Evolutionary conservation across 768 basidiomycete species (phyloP), one percentile per base, ranked within the genome.

Genomic region (Pilatotrama ljubarskyi): DNA sequence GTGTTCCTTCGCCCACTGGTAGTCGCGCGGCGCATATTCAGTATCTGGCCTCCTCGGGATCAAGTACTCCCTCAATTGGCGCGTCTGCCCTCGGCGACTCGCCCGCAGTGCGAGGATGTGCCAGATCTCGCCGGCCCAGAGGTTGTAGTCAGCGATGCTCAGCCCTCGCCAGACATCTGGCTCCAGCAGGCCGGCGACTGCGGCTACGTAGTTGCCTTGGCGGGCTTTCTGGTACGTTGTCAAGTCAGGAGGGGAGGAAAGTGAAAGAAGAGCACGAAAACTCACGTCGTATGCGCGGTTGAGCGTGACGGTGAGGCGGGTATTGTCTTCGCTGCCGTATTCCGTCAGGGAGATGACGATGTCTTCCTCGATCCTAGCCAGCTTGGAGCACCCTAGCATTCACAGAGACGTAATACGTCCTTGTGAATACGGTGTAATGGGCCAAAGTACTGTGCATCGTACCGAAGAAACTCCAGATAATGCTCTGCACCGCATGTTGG

Each of bases 111-210:
- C 80, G 25, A 94, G 76, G 53, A 90, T 81, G 68, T 90, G 84
- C 93, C 91, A 94, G 44, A 93, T 80, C 68, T 87, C 82, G 48
- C 79, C 76, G 18, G 88, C 85, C 92, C 93, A 94, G 35, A 78
- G 73, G n/a, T 76, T 74, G 70, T 90, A 90, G 69, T 88, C 86
- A 37, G 80, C 75, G 18, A 90, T 70, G 13, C 79, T 79, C 47
- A 94, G 73, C 6, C 86, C 84, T 1, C 78, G 74, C 91, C 92
- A 94, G 15, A 86, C 82, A 29, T 80, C 75, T 0, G 88, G 85
- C 57, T 88, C 84, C 11, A 93, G 74, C 13, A 94, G 78, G 40
- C 82, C 75, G 20, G 81, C 73, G 41, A 93, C 71, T 6, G 85
- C 84, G 59, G 84, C 78, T 52, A 81, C 75, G 68, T 87, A 90